Conservation (phyloP, 169 alveolate species). For the Plasmodium vivax region DNA sequence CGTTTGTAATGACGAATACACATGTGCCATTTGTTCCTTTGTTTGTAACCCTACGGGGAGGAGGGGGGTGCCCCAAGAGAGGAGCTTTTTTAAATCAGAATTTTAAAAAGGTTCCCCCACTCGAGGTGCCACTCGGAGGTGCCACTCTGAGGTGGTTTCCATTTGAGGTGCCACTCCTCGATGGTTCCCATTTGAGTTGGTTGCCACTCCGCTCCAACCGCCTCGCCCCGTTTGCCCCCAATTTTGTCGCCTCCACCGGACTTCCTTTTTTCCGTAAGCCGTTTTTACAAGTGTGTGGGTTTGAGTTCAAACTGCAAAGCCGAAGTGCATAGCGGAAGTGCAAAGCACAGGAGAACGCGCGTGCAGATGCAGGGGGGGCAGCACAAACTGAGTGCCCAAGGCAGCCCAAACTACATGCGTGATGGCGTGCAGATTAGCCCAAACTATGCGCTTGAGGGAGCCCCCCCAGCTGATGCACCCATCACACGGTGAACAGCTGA, state of each 20-base stretch:
- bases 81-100: background rate
- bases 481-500: conserved; percentile 33
- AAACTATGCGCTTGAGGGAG: background rate
- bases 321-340: background rate
- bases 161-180: too few species aligned
- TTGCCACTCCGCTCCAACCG: background rate
- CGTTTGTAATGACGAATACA: background rate
- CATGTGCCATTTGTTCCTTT: background rate
- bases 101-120: background rate
- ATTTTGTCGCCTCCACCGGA: background rate
- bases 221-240: background rate
- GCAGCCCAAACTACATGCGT: too few species aligned
- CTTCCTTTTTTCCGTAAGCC: background rate
- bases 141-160: background rate
- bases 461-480: background rate
- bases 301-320: background rate
- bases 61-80: background rate
- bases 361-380: background rate
- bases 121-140: background rate
- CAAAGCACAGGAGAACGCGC: background rate
- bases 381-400: too few species aligned
- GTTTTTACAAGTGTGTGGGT: background rate
- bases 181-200: too few species aligned
- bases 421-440: background rate
- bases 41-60: background rate